A percentile compares a stretch with the other conserved stretches of the same genome.
phyloP scores from a whole-genome alignment of 1,139 yeast genomes.

The Hansenula anomala region DNA sequence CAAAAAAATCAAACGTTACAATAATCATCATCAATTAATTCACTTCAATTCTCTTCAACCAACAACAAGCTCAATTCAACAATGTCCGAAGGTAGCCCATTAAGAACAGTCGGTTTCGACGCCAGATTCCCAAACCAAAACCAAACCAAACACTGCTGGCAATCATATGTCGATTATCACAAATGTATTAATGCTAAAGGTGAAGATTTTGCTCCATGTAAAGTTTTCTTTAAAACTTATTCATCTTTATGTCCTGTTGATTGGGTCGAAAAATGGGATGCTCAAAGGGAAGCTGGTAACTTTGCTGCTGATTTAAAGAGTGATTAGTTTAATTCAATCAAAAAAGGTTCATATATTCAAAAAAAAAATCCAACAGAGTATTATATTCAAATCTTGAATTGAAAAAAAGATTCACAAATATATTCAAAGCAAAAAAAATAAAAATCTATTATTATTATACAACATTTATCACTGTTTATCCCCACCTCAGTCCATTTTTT shows the following conservation, averaged over 20 bases:
- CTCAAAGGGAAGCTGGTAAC: conserved; percentile 74
- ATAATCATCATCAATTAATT: too few relatives aligned
- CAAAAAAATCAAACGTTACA: too few relatives aligned
- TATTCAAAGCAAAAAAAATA: too few relatives aligned
- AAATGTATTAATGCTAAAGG: conserved; percentile 96
- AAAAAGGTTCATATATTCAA: too few relatives aligned
- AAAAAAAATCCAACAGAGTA: too few relatives aligned
- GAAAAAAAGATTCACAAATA: too few relatives aligned
- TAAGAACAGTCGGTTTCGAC: conserved; percentile 84
- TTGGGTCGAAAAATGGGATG: conserved; percentile 96
- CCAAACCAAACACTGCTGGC: conserved; percentile 98
- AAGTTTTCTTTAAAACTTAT: conserved; percentile 89
- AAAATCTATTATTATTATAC: too few relatives aligned
- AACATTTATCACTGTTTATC: too few relatives aligned
- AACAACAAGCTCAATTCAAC: too few relatives aligned
- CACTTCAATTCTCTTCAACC: too few relatives aligned
- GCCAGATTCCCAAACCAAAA: conserved; percentile 95
- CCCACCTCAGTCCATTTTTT: too few relatives aligned
- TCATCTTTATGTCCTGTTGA: conserved; percentile 87
- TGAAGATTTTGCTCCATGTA: conserved; percentile 97
- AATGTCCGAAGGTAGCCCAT: conserved; percentile 26
- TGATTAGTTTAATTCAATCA: conserved; percentile 4
- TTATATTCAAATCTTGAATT: too few relatives aligned
- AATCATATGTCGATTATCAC: conserved; percentile 95
- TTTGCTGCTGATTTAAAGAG: conserved; percentile 57